Base-by-base conservation (phyloP, 345 rosid species). In the Draba incana region DNA sequence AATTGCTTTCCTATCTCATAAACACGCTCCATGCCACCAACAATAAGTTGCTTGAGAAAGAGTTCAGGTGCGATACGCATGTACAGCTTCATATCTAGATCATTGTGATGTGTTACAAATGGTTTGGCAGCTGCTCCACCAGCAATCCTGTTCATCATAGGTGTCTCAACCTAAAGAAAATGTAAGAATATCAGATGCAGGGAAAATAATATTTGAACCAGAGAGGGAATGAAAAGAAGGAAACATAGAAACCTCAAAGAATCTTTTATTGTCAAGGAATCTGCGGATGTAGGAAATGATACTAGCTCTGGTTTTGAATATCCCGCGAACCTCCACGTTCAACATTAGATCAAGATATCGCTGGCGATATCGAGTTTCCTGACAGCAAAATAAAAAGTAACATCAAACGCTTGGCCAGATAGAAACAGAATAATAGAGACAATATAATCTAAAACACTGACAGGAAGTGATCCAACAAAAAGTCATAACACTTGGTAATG, bases 91-190 rank as follows among this genome's bases (percentile, higher is more conserved):
- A 87, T 89, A 72, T 88, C 84, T 57, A 94, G 69, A 14, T 94
- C 99, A 69, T 91, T 91, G 80, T 94, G 99, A 81, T 91, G 89
- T 23, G 99, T 94, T 53, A 85, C 92, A 83, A 94, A 94, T 23
- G 98, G 98, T 15, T 93, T 86, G 23, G 97, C 99, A 68, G 97
- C 89, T 67, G 99, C 99, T 52, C 99, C 99, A 60, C 99, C 99
- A 52, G 98, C 84, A 82, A 91, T 94, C 93, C 82, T 88, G 81
- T 91, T 91, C 98, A 94, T 87, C 97, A 91, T 91, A 58, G 98
- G 97, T 47, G 99, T 94, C 76, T 94, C 99, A 53, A 89, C 99
- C 98, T 91, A 57, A 0, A 71, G 4, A 30, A 38, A 47, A 46
- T 5, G 1, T 16, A 46, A 12, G 16, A 27, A 53, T 53, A 59